Evolutionary conservation across 1,139 yeast species (phyloP), one percentile per base, ranked within the genome.

Genomic region (Yamadazyma atmosphaerica): DNA sequence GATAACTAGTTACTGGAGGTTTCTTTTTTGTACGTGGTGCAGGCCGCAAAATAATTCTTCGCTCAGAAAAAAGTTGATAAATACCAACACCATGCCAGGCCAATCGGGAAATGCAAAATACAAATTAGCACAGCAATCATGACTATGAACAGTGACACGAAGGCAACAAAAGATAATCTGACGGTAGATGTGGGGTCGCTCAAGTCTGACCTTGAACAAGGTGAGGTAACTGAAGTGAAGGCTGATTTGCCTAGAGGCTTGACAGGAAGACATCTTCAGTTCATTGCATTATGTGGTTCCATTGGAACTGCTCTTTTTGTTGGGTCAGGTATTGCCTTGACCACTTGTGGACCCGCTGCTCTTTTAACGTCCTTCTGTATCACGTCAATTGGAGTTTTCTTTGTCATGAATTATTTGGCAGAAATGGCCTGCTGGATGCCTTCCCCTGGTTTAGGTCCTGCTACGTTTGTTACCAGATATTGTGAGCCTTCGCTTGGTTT

Each of bases 341-440:
- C 68, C 11, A 43, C 51, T n/a, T 65, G 74, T 54, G 82, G 63
- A 3, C 77, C 79, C 4, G 59, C 72, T 38, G 65, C 67, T 4
- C 60, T 73, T 32, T 52, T 73, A 2, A 54, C 73, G 17, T 65
- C 72, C 3, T 70, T 69, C 48, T 44, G 62, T 10, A 52, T 67
- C 45, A 64, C 74, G 78, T 58, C 77, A 33, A 46, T 77, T 13
- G 76, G 86, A 14, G 63, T 85, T 34, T 71, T 78, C 41, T 63
- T 55, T 46, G 78, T 85, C 44, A 85, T 90, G 21, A 78, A 80
- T 23, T 72, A 82, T 4, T 79, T 85, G 7, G 90, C 88, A 0
- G 95, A 86, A 55, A 83, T 85, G 90, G 89, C 84, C 24, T 81
- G 86, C 16, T 84, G 80, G 50, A 63, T 83, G 46, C 95, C 95